Evolutionary conservation across 306 rosid species (phyloP), one percentile per base, ranked within the genome.

Genomic region (Trichosanthes truncata): DNA sequence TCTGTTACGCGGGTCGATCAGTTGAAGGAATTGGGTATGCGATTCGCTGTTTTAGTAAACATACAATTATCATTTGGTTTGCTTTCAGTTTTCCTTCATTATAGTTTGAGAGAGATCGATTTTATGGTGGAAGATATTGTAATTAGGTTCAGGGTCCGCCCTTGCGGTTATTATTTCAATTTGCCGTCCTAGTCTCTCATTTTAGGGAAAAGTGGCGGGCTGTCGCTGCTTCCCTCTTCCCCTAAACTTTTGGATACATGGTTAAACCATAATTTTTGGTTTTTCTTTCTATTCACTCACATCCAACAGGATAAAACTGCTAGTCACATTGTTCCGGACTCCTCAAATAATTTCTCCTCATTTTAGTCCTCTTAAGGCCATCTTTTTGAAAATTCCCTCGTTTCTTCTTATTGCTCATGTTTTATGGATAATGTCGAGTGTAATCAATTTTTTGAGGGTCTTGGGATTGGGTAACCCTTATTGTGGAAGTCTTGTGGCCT

Each of bases 1-100:
- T 89, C 97, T 2, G 97, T 91, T 21, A 86, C 89, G 18, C 89
- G 98, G 85, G 92, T 93, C 81, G 88, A 86, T 87, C 99, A 90
- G 80, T 84, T 95, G 83, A 91, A 88, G 86, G 99, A 96, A 80
- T 81, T 96, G 84, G 99, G 99, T 96, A 80, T 60, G 89, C 38
- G 1, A 41, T 52, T 68, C 72, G 52, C 51, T 43, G 5, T 71
- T 20, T 62, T 75, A 12, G 11, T 1, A 29, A 11, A 14, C 25
- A 73, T 26, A 7, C 26, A 29, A 17, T 49, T 73, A 71, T 71
- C 23, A 9, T 45, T 43, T 45, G n/a, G 13, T 2, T 45, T 45
- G 53, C 13, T 43, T 21, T 71, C 35, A 23, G 31, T 71, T 71
- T 71, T 18, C 56, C 21, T 6, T 4, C 13, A 25, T 25, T 45